Percentiles rank a stretch among this genome's conserved stretches.
These are phyloP conservation scores for Hypericum perforatum DNA, from an alignment of 345 rosid species.

Conservation along the genomic window DNA sequence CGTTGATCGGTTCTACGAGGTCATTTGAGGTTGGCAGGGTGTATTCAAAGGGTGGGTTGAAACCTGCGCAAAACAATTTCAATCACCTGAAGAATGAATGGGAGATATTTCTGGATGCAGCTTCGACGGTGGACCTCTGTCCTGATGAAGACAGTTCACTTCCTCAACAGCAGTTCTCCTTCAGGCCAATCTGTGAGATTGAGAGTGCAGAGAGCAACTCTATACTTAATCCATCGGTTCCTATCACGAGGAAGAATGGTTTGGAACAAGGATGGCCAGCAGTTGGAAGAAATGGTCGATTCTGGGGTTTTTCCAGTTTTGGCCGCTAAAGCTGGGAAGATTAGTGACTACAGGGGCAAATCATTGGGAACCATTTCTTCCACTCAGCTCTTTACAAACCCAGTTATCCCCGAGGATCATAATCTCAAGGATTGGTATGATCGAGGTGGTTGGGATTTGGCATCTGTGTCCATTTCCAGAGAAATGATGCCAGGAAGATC, in stretches of 20 bases:
- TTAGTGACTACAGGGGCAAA: constrained; percentile 80
- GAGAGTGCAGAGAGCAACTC: constrained; percentile 69
- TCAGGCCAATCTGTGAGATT: constrained; percentile 69
- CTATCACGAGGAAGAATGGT: constrained; percentile 83
- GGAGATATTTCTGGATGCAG: constrained; percentile 75
- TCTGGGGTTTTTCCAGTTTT: constrained; percentile 58
- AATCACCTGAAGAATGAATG: constrained; percentile 86
- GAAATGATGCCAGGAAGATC: constrained; percentile 45
- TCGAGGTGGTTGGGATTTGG: constrained; percentile 49
- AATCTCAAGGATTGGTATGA: constrained; percentile 64
- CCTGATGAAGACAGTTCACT: constrained; percentile 77
- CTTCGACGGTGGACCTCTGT: constrained; percentile 70
- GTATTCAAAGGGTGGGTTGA: constrained; percentile 75
- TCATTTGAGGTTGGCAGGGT: constrained; percentile 70
- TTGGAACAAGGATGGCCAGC: constrained; percentile 86
- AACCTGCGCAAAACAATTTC: constrained; percentile 81
- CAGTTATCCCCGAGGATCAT: constrained; percentile 65
- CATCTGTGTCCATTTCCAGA: constrained; percentile 61
- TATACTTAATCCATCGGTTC: constrained; percentile 65
- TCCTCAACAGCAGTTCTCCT: constrained; percentile 78
- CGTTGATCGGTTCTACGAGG: constrained; percentile 69
- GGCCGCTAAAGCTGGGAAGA: constrained; percentile 82
- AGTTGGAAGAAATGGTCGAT: constrained; percentile 64
- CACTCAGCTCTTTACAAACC: constrained; percentile 73
- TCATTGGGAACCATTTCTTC: constrained; percentile 73